Base-by-base conservation (phyloP, 225 moss, liverwort and hornwort species). In the Polytrichum formosum region DNA sequence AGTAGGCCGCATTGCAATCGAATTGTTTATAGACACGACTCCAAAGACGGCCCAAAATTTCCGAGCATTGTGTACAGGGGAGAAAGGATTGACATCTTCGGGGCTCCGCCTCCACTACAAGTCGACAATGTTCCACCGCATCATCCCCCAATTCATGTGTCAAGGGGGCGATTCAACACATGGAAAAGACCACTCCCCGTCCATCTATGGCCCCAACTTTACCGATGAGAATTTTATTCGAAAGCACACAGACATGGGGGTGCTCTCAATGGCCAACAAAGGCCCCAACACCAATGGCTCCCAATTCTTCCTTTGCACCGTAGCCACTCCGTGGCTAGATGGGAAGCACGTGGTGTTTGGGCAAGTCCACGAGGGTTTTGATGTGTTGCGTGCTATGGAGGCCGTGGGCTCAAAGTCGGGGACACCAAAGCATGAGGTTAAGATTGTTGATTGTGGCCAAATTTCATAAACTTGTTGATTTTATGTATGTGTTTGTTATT, bases 191-290 rank as follows among this genome's bases (percentile, higher is more conserved):
- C 27, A 86, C 82, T 20, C 74, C 71, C 82, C 7, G 31, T 31
- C 82, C 26, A 85, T 79, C 23, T 82, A 85, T 31, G 85, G 85
- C 26, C 76, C 70, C 5, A 85, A 72, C 61, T 82, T 86, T 27
- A 56, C 65, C 1, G 82, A 86, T 29, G 82, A 82, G 72, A 86
- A 82, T 72, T 86, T 86, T 67, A 28, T 18, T 4, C 68, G 23
- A 23, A 82, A 80, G 79, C 85, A 86, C 67, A 70, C 61, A 26
- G 85, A 77, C n/a, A 76, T 75, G 7, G 85, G 86, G 19, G 53
- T 80, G n/a, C 26, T 86, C 67, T 86, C 86, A 35, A 86, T 86
- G 86, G 86, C 86, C 9, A 86, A 82, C 71, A 77, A 77, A 7
- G 82, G 86, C 5, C 28, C 33, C 2, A 53, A 80, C 69, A 86